Evolutionary conservation across 2,329 filamentous ascomycete genomes (phyloP), one percentile per base, ranked within the genome.

Genomic region (Exophiala sp.): DNA sequence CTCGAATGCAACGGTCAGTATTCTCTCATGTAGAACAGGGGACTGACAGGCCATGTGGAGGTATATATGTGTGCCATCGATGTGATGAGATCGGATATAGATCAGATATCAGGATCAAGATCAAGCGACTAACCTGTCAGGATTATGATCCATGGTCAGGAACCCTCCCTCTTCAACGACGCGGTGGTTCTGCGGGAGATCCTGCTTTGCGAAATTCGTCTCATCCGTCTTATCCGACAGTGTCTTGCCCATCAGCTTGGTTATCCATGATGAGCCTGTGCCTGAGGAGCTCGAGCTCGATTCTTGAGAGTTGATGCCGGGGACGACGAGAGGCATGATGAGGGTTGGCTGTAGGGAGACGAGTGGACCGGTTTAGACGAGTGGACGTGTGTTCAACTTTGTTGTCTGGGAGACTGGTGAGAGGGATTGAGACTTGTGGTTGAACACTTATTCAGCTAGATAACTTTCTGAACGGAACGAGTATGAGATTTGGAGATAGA

Each of bases 291-390:
- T 10, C 6, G 24, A 27, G 10, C 24, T 10, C 30, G 41, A 45
- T 39, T 61, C 52, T 24, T 56, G 55, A 38, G 62, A 62, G 60
- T 63, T 70, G 58, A 74, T 62, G 43, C 68, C 66, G 16, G 71
- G 71, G 29, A 73, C 65, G 49, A 74, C 68, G 48, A 75, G 71
- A 62, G 72, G 72, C 72, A 75, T 74, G 38, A n/a, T 49, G 37
- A 23, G 23, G 29, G 11, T 3, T 46, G 24, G 40, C 2, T 24
- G 16, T 11, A 38, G 11, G 18, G 22, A 18, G 3, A 19, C 5
- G 7, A 16, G 21, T 41, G 7, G 38, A 21, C n/a, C 13, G 38
- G 13, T 41, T 18, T 6, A 3, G 7, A 37, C 14, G 7, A 18
- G 8, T 4, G 34, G 18, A 37, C 4, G 6, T 44, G 5, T 27